phyloP scores from a whole-genome alignment of 805 yeast genomes.

The Tetrapisispora taiwanensis region DNA sequence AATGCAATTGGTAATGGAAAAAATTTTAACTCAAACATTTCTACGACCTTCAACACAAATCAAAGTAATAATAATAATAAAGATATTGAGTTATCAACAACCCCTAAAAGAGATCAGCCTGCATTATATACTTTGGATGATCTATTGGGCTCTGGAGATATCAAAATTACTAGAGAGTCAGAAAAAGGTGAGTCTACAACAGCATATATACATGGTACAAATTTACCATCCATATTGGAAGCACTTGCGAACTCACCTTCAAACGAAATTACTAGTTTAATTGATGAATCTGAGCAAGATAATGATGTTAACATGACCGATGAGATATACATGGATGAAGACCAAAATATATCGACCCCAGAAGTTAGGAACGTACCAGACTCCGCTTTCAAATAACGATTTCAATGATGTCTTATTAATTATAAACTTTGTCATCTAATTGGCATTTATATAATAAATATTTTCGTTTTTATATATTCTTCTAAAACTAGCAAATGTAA shows the following conservation, averaged over 20 bases:
- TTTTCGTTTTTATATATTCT: no score
- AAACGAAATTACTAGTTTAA: slow-evolving; percentile 12
- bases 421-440: no score
- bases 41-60: slow-evolving; percentile 19
- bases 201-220: slow-evolving; percentile 51
- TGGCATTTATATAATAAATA: no score
- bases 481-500: no score
- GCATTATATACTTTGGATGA: slow-evolving; percentile 22
- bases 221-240: slow-evolving; percentile 55
- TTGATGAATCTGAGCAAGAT: slow-evolving; percentile 24
- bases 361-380: slow-evolving; percentile 1
- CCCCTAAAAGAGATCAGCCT: neutral
- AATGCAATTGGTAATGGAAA: neutral
- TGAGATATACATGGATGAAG: neutral
- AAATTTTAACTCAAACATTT: no score
- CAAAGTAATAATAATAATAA: slow-evolving; percentile 12
- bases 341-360: neutral
- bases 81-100: neutral
- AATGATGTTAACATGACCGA: slow-evolving; percentile 17
- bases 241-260: slow-evolving; percentile 32
- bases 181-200: slow-evolving; percentile 33
- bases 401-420: no score
- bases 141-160: slow-evolving; percentile 22
- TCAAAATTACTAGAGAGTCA: slow-evolving; percentile 14
- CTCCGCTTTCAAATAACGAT: neutral